Evolutionary conservation across 1,284 basidiomycete genomes (phyloP), one percentile per base, ranked within the genome.

Genomic region (Austroboletus niveus): DNA sequence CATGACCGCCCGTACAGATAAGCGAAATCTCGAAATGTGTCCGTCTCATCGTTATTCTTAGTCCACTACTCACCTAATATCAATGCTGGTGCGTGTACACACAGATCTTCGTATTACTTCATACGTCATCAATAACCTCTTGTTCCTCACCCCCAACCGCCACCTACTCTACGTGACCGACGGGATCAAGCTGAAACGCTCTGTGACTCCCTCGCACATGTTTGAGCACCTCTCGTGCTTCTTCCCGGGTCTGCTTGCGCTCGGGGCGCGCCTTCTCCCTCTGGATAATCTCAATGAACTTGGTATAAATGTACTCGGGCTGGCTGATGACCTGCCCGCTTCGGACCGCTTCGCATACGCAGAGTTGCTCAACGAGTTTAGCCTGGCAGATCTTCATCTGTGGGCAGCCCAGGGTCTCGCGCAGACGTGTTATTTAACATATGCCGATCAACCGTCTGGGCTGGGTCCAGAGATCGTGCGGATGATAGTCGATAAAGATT

Each of bases 221-320:
- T 81, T 89, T 55, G 85, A 91, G 60, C 88, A 91, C 60, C 74
- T 91, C 44, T 80, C 87, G 1, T 90, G 88, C 67, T 91, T 90
- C 74, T 74, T 89, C 47, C 85, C 87, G 1, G 88, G 86, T 10
- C 72, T 89, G 14, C 75, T 91, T 36, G 86, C 87, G 3, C 79
- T 91, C 15, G 88, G 88, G 38, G 84, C 72, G 0, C 77, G 82
- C 52, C 79, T 78, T 1, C 75, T 89, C 27, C 80, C 79, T 14
- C 69, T 83, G 30, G 75, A 82, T 52, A 62, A 75, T 48, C 71
- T 84, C 44, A 65, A 69, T 38, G 58, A 64, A 9, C 55, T 78
- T 5, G 75, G 75, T 4, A 72, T 82, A 47, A 60, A 77, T 56
- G 61, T 74, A 40, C 57, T 66, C 15, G 63, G 70, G 30, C 69